A percentile compares a stretch with the other conserved stretches of the same genome.
These are phyloP conservation scores for Zostera marina DNA, from an alignment of 116 monocot genomes.

Conservation along the genomic window DNA sequence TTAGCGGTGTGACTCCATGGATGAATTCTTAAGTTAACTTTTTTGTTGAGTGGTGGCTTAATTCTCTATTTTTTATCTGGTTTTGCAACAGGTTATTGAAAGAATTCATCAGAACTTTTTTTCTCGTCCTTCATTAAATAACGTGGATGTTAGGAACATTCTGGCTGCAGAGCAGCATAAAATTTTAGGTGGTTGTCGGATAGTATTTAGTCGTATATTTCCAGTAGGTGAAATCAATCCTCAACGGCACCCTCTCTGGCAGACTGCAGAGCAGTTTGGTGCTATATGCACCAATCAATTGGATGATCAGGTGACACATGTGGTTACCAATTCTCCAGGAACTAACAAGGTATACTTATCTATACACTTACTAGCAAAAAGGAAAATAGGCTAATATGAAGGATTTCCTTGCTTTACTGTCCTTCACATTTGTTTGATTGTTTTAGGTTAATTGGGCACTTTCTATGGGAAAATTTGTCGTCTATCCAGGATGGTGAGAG, in stretches of 20 bases:
- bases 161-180: constrained; percentile 74
- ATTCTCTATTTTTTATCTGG: not conserved
- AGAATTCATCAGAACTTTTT: constrained; percentile 78
- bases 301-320: constrained; percentile 85
- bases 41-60: not conserved
- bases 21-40: constrained; percentile 6
- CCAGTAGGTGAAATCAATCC: constrained; percentile 86
- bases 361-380: not conserved
- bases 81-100: constrained; percentile 61
- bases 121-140: constrained; percentile 40
- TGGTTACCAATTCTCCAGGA: constrained; percentile 79
- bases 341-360: constrained; percentile 68
- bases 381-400: not conserved
- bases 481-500: constrained; percentile 89
- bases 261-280: constrained; percentile 94
- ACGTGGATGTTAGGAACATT: constrained; percentile 79
- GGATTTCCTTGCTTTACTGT: not conserved
- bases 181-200: constrained; percentile 66
- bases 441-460: constrained; percentile 89
- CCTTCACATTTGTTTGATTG: not conserved
- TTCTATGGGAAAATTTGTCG: constrained; percentile 64
- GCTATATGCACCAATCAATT: constrained; percentile 79
- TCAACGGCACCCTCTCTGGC: constrained; percentile 82
- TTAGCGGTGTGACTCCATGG: constrained; percentile 29
- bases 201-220: constrained; percentile 86